Evolutionary conservation across 2,329 filamentous ascomycete genomes (phyloP).

Genomic region (Tolypocladium nubicola): DNA sequence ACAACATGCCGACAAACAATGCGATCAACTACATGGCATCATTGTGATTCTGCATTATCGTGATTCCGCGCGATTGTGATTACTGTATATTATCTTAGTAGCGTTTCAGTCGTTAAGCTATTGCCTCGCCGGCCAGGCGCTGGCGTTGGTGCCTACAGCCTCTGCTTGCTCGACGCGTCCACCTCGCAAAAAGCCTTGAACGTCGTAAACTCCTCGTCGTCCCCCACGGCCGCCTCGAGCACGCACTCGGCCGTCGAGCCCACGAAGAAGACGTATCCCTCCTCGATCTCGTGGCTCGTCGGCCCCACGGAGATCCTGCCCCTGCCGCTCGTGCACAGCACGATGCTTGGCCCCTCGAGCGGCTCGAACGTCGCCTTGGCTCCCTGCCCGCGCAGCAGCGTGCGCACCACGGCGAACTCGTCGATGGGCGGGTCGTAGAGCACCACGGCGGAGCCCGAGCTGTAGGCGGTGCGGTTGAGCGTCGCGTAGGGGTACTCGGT

Average conservation of each 20-base stretch:
- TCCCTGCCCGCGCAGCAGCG: slow-evolving; percentile 57
- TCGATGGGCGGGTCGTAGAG: slow-evolving; percentile 95
- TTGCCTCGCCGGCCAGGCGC: no score
- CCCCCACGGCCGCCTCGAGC: slow-evolving; percentile 53
- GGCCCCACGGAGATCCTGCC: slow-evolving; percentile 80
- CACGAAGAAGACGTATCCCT: slow-evolving; percentile 72
- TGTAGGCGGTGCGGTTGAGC: slow-evolving; percentile 73
- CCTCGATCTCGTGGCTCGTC: slow-evolving; percentile 63
- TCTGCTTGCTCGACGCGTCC: slow-evolving; percentile 29
- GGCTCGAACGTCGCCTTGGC: slow-evolving; percentile 83
- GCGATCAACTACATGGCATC: neutral
- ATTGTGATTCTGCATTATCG: neutral
- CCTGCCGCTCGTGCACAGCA: slow-evolving; percentile 78
- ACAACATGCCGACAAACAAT: no score
- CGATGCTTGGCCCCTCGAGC: slow-evolving; percentile 78
- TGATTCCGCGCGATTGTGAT: neutral
- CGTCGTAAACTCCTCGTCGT: slow-evolving; percentile 65
- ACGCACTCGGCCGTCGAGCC: slow-evolving; percentile 79
- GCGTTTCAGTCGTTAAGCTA: neutral
- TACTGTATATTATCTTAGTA: neutral
- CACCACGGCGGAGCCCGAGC: slow-evolving; percentile 57
- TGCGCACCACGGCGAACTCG: slow-evolving; percentile 84
- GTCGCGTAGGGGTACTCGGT: slow-evolving; percentile 77
- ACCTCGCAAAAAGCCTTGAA: slow-evolving; percentile 95
- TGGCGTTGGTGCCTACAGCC: slow-evolving; percentile 9